Base-by-base conservation (phyloP, 2,329 filamentous ascomycete genomes). In the Diaporthe capsici region DNA sequence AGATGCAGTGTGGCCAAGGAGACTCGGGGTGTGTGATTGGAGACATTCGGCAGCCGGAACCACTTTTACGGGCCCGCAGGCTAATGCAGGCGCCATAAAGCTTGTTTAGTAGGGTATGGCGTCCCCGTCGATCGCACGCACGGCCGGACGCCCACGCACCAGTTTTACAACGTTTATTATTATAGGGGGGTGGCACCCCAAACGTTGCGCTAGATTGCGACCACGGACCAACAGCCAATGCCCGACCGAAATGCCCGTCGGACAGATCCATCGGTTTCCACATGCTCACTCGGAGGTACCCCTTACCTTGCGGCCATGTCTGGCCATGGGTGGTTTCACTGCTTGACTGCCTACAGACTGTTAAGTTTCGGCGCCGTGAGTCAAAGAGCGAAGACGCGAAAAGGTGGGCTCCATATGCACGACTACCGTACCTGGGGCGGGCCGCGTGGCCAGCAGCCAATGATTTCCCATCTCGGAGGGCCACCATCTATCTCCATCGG, bases 361-460 rank as follows among this genome's bases (percentile, higher is more conserved):
- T 53, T 4, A 15, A 49, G 28, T 31, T 31, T 61, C 71, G 57
- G 57, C 55, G 31, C 44, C 47, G 44, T 72, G 44, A 53, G 15
- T 44, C 10, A 42, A 63, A 63, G 44, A 63, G 17, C 71, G 57
- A 72, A 63, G 51, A 39, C 71, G 71, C 44, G 71, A 61, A 61
- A 72, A 72, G 28, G 37, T 44, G 70, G 49, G 37, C 55, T 72
- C 70, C 70, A 37, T 42, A 72, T 72, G 44, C 42, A 28, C 22
- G 39, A 63, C 31, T 17, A 68, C 63, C 15, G 22, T 28, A 13
- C 31, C 47, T 20, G 47, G 31, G 34, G 47, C 22, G 17, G 51
- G 57, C 39, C 49, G 70, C 39, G 42, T 72, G 55, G 70, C 6
- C 25, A 34, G 17, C 39, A 37, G 42, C 70, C 70, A 61, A 61